Evolutionary conservation across 306 rosid genomes (phyloP).

Genomic region (Prunus campanulata): DNA sequence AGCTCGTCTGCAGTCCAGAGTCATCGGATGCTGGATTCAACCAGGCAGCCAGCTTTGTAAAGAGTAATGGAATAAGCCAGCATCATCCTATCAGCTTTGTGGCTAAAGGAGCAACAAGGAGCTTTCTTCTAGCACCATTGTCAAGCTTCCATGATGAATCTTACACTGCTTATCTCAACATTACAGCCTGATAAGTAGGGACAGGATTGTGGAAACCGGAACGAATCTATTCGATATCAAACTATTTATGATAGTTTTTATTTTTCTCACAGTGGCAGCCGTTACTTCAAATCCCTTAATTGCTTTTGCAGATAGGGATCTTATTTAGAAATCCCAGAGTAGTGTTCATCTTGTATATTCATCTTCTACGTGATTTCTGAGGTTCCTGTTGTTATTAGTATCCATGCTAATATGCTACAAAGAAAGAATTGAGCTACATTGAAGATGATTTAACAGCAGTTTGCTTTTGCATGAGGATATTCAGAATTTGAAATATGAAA

Average conservation of each 20-base stretch:
- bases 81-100: conserved; percentile 76
- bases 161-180: conserved; percentile 75
- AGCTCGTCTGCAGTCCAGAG: conserved; percentile 46
- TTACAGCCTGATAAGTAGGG: conserved; percentile 26
- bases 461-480: background rate
- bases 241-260: background rate
- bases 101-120: conserved; percentile 57
- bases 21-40: conserved; percentile 28
- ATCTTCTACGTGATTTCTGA: background rate
- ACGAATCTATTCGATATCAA: background rate
- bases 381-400: background rate
- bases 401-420: background rate
- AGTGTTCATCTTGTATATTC: background rate
- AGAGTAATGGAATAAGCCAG: conserved; percentile 42
- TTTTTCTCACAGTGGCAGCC: background rate
- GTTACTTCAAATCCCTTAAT: background rate
- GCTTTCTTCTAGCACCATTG: conserved; percentile 72
- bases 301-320: background rate
- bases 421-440: background rate
- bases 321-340: background rate
- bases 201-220: background rate
- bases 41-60: conserved; percentile 61
- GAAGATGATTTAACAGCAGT: background rate
- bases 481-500: background rate
- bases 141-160: conserved; percentile 57